These are phyloP conservation scores for Neurospora sp. DNA, from an alignment of 495 filamentous ascomycete genomes.

Conservation along the genomic window DNA sequence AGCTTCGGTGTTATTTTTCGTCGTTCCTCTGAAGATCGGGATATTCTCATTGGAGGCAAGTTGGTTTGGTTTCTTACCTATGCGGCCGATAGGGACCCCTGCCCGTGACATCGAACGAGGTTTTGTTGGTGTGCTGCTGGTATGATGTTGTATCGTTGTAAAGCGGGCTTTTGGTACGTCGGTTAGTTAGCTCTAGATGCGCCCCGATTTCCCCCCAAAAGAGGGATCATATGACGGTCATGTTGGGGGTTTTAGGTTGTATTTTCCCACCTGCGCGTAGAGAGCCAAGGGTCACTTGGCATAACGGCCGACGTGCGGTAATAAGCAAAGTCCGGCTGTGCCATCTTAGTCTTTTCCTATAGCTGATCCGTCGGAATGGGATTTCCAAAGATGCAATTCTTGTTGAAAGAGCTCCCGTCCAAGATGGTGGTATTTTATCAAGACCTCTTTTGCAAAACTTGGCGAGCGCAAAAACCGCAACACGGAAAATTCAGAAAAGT, in stretches of 20 bases:
- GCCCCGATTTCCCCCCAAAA: slow-evolving; percentile 7
- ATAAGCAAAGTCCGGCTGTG: slow-evolving; percentile 33
- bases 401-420: background rate
- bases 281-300: slow-evolving; percentile 35
- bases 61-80: slow-evolving; percentile 32
- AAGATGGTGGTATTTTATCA: slow-evolving; percentile 5
- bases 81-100: slow-evolving; percentile 30
- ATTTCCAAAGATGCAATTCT: slow-evolving; percentile 8
- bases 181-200: slow-evolving; percentile 20
- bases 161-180: slow-evolving; percentile 23
- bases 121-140: slow-evolving; percentile 10
- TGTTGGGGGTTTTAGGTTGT: background rate
- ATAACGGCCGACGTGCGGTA: slow-evolving; percentile 29
- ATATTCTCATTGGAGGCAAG: slow-evolving; percentile 5
- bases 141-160: slow-evolving; percentile 26
- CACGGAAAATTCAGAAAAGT: slow-evolving; percentile 11
- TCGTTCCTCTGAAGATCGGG: slow-evolving; percentile 18
- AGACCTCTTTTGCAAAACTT: slow-evolving; percentile 4
- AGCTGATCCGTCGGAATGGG: slow-evolving; percentile 1
- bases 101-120: slow-evolving; percentile 20
- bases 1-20: slow-evolving; percentile 32
- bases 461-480: slow-evolving; percentile 12
- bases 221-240: background rate
- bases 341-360: slow-evolving; percentile 19
- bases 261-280: slow-evolving; percentile 39